A percentile compares a stretch with the other conserved stretches of the same genome.
Conservation (phyloP, 805 yeast species). For the Kluyveromyces dobzhanskii region DNA sequence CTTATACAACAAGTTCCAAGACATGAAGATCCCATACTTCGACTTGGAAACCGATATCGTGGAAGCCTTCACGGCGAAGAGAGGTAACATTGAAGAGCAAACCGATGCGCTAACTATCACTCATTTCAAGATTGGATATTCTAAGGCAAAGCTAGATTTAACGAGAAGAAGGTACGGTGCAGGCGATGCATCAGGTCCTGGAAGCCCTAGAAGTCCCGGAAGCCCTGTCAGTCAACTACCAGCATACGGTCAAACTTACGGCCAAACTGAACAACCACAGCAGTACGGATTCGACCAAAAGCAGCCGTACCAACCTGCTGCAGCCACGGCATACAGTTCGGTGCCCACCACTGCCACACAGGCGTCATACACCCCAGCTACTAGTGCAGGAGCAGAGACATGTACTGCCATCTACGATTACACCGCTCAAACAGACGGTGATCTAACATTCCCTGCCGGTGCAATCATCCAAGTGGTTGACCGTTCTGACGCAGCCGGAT, state of each 20-base stretch:
- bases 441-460: conserved; percentile 80
- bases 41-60: conserved; percentile 77
- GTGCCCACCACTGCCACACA: conserved; percentile 13
- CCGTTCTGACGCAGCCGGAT: conserved; percentile 77
- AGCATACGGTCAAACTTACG: conserved; percentile 14
- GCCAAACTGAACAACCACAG: conserved; percentile 12
- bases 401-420: conserved; percentile 91
- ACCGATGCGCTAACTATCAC: conserved; percentile 86
- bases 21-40: conserved; percentile 93
- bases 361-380: conserved; percentile 13
- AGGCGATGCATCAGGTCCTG: conserved; percentile 28
- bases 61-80: conserved; percentile 68
- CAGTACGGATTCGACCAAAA: conserved; percentile 1
- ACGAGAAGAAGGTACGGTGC: conserved; percentile 66
- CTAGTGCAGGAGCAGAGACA: conserved; percentile 39
- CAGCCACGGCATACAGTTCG: conserved; percentile 11
- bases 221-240: conserved; percentile 14
- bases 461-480: conserved; percentile 75
- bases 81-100: conserved; percentile 86
- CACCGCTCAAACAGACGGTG: conserved; percentile 89
- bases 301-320: conserved; percentile 11
- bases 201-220: conserved; percentile 24
- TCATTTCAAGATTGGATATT: conserved; percentile 84
- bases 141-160: conserved; percentile 74
- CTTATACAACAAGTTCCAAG: conserved; percentile 83